Conservation (phyloP, 352 stramenopile species). For the Thraustochytrium sp. region DNA sequence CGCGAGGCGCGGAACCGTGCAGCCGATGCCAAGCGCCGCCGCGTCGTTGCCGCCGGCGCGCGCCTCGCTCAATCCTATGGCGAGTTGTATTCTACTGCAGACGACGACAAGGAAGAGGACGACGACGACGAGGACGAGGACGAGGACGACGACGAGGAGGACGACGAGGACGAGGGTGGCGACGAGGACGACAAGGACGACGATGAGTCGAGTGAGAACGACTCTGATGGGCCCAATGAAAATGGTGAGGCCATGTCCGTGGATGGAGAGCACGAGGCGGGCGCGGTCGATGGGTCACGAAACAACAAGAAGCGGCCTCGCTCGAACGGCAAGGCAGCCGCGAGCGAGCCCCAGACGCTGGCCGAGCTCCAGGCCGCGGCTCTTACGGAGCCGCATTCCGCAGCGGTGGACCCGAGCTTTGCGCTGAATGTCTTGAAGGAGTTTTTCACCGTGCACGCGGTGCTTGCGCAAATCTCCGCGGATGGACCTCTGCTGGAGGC, state of each 20-base stretch:
- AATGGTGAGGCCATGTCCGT: background rate
- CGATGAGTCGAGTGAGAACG: too few relatives aligned
- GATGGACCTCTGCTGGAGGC: too few relatives aligned
- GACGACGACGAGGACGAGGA: background rate
- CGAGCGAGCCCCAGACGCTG: too few relatives aligned
- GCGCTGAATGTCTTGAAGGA: background rate
- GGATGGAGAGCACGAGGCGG: background rate
- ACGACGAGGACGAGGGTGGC: background rate
- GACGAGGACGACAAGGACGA: background rate
- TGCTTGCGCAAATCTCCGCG: background rate
- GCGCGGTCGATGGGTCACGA: background rate
- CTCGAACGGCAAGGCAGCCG: too few relatives aligned
- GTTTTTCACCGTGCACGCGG: background rate
- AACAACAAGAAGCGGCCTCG: background rate
- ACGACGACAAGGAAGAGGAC: background rate
- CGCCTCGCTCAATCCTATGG: too few relatives aligned
- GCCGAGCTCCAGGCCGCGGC: background rate
- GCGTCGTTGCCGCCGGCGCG: background rate
- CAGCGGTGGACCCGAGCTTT: conserved; percentile 5
- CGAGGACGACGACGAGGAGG: background rate
- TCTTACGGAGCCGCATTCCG: background rate
- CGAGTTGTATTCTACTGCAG: too few relatives aligned
- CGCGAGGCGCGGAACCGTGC: too few relatives aligned
- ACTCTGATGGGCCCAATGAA: background rate
- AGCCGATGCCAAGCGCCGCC: background rate